Evolutionary conservation across 2,329 filamentous ascomycete species (phyloP).

Genomic region (Incumbomyces lentus): DNA sequence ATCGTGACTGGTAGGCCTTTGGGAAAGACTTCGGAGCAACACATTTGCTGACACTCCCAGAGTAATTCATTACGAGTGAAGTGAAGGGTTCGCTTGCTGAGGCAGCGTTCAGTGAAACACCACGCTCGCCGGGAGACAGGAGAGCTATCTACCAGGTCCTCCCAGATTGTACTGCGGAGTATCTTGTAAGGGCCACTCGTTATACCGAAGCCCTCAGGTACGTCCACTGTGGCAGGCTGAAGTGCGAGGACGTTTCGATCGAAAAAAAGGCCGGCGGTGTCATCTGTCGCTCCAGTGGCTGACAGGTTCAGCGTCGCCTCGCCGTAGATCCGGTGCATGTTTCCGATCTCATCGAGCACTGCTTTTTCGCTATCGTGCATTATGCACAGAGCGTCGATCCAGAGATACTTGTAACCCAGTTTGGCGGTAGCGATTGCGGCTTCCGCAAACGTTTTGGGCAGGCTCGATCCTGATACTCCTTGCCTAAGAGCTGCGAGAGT

Average conservation of each 20-base stretch:
- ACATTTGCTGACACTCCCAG: slow-evolving; percentile 24
- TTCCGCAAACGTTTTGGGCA: slow-evolving; percentile 22
- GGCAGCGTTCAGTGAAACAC: slow-evolving; percentile 21
- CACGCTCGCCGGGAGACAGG: slow-evolving; percentile 21
- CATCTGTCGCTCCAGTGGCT: slow-evolving; percentile 18
- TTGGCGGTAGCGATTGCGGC: slow-evolving; percentile 15
- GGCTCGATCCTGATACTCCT: slow-evolving; percentile 14
- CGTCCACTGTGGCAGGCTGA: slow-evolving; percentile 19
- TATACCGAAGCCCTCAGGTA: slow-evolving; percentile 14
- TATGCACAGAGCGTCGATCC: slow-evolving; percentile 22
- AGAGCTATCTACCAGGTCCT: slow-evolving; percentile 18
- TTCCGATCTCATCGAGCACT: slow-evolving; percentile 16
- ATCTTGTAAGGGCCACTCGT: slow-evolving; percentile 20
- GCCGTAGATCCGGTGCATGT: slow-evolving; percentile 20
- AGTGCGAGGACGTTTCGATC: slow-evolving; percentile 16
- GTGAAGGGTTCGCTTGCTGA: slow-evolving; percentile 23
- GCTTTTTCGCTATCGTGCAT: slow-evolving; percentile 20
- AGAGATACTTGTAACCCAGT: slow-evolving; percentile 20
- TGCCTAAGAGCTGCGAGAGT: slow-evolving; percentile 18
- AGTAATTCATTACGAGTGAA: slow-evolving; percentile 21
- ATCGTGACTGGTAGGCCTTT: slow-evolving; percentile 20
- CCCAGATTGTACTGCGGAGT: slow-evolving; percentile 20
- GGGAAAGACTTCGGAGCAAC: slow-evolving; percentile 21
- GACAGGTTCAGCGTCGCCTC: slow-evolving; percentile 19
- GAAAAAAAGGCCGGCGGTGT: slow-evolving; percentile 17